Base-by-base conservation (phyloP, 2,329 filamentous ascomycete genomes). In the Ophiocordyceps australis region DNA sequence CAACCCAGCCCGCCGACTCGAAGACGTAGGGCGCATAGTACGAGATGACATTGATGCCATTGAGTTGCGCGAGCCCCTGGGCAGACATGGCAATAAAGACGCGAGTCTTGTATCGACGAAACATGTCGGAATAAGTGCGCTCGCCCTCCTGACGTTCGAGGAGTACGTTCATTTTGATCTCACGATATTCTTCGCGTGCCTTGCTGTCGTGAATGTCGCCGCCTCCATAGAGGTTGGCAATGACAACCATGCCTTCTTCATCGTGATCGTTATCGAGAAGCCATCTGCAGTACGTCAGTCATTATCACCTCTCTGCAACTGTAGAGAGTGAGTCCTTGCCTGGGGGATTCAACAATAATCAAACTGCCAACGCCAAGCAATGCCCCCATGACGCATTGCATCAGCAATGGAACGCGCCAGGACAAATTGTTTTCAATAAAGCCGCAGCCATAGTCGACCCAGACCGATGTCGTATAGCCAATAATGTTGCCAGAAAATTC, bases 1-100 rank as follows among this genome's bases (percentile, higher is more conserved):
- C 89, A 28, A 70, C 55, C 89, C 86, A 95, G n/a, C 89, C 86
- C 20, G 89, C 89, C 31, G 85, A 85, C 52, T 94, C 85, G 42
- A 98, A 95, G 11, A 95, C 86, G 29, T 91, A 72, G 0, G 89
- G 89, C 1, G 89, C 89, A 46, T 98, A 98, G 61, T 95, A 98
- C 2, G 86, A 95, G 35, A 98, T 98, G 46, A 98, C 89, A 53
- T 98, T 98, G 58, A 98, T 98, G 36, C 89, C 89, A 55, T 95
- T 95, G 28, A 98, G 70, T 53, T 98, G 89, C 16, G 89, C 89
- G 36, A 98, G 69, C 5, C 75, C 83, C 52, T 95, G 89, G 4
- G 89, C 89, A 18, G 86, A 95, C 89, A 95, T 95, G 53, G 89
- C 89, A 47, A 95, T 95, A 44, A 95, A 82, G 36, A 95, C 86